A percentile compares a stretch with the other conserved stretches of the same genome.
Evolutionary conservation across 805 yeast genomes (phyloP).

Genomic region (Candida maesae): DNA sequence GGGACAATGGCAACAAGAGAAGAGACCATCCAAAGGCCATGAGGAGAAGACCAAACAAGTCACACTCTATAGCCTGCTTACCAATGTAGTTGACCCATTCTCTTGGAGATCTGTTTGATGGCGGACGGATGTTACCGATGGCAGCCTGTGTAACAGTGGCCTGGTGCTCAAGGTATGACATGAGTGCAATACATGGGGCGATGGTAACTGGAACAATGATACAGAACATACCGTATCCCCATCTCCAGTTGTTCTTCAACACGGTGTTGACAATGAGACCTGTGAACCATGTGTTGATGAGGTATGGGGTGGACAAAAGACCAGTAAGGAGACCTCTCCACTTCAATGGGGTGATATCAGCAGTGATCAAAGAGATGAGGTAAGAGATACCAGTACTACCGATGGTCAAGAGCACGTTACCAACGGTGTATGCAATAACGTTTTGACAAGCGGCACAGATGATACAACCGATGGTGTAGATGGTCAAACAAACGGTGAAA

Average conservation of each 20-base stretch:
- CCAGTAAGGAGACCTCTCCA: slow-evolving; percentile 36
- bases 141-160: slow-evolving; percentile 24
- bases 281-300: slow-evolving; percentile 40
- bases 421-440: slow-evolving; percentile 34
- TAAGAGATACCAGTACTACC: slow-evolving; percentile 37
- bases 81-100: slow-evolving; percentile 7
- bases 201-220: slow-evolving; percentile 40
- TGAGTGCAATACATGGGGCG: slow-evolving; percentile 31
- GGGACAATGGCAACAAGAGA: slow-evolving; percentile 37
- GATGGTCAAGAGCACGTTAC: slow-evolving; percentile 34
- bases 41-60: slow-evolving; percentile 36
- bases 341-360: slow-evolving; percentile 37
- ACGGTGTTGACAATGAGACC: slow-evolving; percentile 36
- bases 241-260: slow-evolving; percentile 41
- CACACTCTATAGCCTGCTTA: slow-evolving; percentile 32
- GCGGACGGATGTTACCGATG: slow-evolving; percentile 14
- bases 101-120: slow-evolving; percentile 3
- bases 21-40: slow-evolving; percentile 38
- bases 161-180: slow-evolving; percentile 32
- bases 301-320: slow-evolving; percentile 36
- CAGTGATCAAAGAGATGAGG: slow-evolving; percentile 31
- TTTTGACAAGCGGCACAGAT: slow-evolving; percentile 35
- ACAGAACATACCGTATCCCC: slow-evolving; percentile 51
- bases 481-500: slow-evolving; percentile 29
- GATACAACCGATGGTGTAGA: slow-evolving; percentile 35